Evolutionary conservation across 176 grass and related monocot genomes (phyloP), one percentile per base, ranked within the genome.

Genomic region (Bonia amplexicaulis): DNA sequence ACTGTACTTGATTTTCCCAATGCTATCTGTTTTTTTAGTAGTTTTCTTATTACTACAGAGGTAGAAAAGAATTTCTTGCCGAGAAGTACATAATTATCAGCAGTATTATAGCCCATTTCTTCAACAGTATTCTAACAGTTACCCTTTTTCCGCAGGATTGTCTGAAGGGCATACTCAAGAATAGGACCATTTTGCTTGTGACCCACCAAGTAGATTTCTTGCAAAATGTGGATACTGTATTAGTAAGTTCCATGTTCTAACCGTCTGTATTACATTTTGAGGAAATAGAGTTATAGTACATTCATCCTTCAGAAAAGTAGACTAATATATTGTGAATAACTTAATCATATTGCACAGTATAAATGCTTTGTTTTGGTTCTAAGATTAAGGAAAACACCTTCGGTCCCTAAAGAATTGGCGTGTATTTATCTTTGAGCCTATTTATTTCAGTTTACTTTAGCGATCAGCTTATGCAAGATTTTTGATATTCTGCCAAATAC

Each of bases 141-240:
- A 57, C 2, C 23, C 59, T 61, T 62, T 5, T 23, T 65, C 52
- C 80, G 74, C 81, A 94, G 92, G 92, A 94, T 85, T 94, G 92
- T 79, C 42, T 92, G 74, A 91, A 84, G 48, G 92, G 90, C 60
- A 47, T 78, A 47, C 89, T 94, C 9, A 94, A 88, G 80, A 80
- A 64, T 27, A 94, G 92, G 87, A 94, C 90, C 3, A 12, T 94
- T 48, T 84, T 94, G 69, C 92, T 94, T 80, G 92, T 94, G 42
- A 94, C 92, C 42, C 92, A 94, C 87, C 92, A 94, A 94, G 74
- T 92, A 66, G 92, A 94, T 66, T 90, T 94, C 62, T 90, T 94
- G 79, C 82, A 79, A 69, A 88, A 90, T 76, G 92, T 89, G 12
- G 92, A 94, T 68, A 84, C 33, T 5, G 69, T 94, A 83, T 82